Base-by-base conservation (phyloP, 2,329 filamentous ascomycete species). In the Sarocladiaceae sp. region DNA sequence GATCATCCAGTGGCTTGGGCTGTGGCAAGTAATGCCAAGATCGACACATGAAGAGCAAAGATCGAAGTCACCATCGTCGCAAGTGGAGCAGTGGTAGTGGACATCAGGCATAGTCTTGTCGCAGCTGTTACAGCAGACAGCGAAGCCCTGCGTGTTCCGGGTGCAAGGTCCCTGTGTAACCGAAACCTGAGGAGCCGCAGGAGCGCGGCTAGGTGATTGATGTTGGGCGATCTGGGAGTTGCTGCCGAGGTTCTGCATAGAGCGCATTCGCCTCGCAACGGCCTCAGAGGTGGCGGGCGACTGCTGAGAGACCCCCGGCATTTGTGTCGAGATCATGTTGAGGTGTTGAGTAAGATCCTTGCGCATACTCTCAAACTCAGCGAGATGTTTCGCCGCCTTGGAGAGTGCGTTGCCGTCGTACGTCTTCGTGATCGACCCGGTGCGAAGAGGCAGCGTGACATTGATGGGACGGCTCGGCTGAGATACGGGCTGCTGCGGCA, bases 71-170 rank as follows among this genome's bases (percentile, higher is more conserved):
- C 91, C 93, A 46, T 85, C 80, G 51, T 97, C 88, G 60, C 93
- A 98, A 47, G 85, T 87, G 52, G 86, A 86, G 72, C 94, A 98
- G 68, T 98, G 93, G 65, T 87, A 98, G 66, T 98, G 91, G 43
- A 81, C 78, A 54, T 88, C 82, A 21, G 83, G 78, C 56, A 96
- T 88, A 33, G 82, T 78, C 49, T 71, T 73, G 53, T 88, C 84
- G 65, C 93, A 98, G 61, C 80, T 77, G 69, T 98, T 97, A 78
- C 93, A 98, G 72, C 87, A 95, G 34, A 98, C 89, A 11, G 86
- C 85, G 65, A 90, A 95, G 27, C 47, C 45, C 20, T 19, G 40
- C 9, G 41, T 18, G 33, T 13, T 45, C 23, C 37, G 23, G 20
- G 23, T 19, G 23, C 19, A 39, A 43, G 33, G 7, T 7, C 34